These are phyloP conservation scores for Coemansia sp. DNA, from an alignment of 192 early-diverging fungal species.

Conservation along the genomic window DNA sequence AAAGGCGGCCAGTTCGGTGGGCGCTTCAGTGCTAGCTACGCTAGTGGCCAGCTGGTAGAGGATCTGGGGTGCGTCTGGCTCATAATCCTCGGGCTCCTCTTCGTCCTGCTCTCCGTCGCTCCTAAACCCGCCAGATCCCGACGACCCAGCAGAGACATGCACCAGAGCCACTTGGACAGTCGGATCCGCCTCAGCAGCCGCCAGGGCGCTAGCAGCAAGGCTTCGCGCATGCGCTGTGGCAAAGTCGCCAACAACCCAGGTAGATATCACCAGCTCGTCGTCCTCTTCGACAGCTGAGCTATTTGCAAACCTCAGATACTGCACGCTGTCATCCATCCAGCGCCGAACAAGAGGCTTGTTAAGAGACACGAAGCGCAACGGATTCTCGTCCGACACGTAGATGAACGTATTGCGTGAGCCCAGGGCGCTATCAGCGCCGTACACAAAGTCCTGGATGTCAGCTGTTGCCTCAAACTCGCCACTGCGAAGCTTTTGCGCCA, in stretches of 20 bases:
- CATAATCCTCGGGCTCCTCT: slow-evolving; percentile 12
- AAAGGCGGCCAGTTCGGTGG: slow-evolving; percentile 9
- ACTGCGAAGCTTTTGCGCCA: slow-evolving; percentile 54
- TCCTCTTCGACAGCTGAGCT: neutral
- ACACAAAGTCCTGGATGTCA: slow-evolving; percentile 70
- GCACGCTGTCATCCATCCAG: slow-evolving; percentile 27
- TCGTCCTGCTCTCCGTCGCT: slow-evolving; percentile 23
- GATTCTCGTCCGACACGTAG: slow-evolving; percentile 38
- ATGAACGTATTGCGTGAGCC: slow-evolving; percentile 59
- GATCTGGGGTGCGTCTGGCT: slow-evolving; percentile 33
- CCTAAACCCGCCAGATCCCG: neutral
- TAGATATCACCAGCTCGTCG: slow-evolving; percentile 19
- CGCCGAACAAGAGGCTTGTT: neutral
- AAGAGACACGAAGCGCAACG: slow-evolving; percentile 33
- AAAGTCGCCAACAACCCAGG: slow-evolving; percentile 61
- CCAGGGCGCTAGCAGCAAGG: slow-evolving; percentile 55
- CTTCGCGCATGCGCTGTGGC: slow-evolving; percentile 50
- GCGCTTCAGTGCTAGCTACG: neutral
- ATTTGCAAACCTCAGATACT: slow-evolving; percentile 17
- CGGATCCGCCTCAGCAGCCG: slow-evolving; percentile 22
- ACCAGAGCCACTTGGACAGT: slow-evolving; percentile 39
- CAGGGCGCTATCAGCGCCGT: slow-evolving; percentile 59
- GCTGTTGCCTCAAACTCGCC: slow-evolving; percentile 55
- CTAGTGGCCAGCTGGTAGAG: slow-evolving; percentile 27
- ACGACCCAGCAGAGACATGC: slow-evolving; percentile 2